These are phyloP conservation scores for Albizia julibrissin DNA, from an alignment of 306 rosid genomes.

Conservation along the genomic window DNA sequence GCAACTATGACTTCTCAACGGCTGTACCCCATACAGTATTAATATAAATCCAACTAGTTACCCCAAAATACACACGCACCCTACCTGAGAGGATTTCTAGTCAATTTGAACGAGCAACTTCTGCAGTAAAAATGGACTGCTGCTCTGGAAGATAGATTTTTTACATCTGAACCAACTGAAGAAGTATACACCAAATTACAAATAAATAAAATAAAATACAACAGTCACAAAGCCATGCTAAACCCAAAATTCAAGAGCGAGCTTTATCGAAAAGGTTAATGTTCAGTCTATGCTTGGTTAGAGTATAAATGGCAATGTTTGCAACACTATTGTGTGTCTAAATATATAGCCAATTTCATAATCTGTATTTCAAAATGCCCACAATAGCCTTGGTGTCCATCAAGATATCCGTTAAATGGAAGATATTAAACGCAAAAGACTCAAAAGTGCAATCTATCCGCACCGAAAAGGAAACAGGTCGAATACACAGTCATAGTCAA, in stretches of 20 bases:
- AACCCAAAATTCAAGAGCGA: too few species aligned
- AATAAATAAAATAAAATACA: background rate
- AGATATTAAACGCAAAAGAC: background rate
- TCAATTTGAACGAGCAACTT: constrained; percentile 64
- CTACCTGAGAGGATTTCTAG: constrained; percentile 68
- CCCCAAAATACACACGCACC: background rate
- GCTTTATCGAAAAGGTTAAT: background rate
- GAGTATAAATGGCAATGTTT: background rate
- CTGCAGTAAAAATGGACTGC: constrained; percentile 74
- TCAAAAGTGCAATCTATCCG: background rate
- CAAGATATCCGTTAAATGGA: background rate
- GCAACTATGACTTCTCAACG: background rate
- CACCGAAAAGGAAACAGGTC: background rate
- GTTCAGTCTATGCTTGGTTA: background rate
- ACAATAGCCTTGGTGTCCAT: background rate
- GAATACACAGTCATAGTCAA: background rate
- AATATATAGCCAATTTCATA: background rate
- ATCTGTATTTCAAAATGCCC: background rate
- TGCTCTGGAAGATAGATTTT: constrained; percentile 49
- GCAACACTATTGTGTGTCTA: background rate
- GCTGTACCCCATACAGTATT: background rate
- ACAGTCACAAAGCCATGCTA: background rate
- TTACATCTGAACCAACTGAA: constrained; percentile 53
- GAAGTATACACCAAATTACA: background rate
- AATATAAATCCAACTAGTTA: background rate